These are phyloP conservation scores for Kazachstania viticola DNA, from an alignment of 805 yeast genomes.

Conservation along the genomic window DNA sequence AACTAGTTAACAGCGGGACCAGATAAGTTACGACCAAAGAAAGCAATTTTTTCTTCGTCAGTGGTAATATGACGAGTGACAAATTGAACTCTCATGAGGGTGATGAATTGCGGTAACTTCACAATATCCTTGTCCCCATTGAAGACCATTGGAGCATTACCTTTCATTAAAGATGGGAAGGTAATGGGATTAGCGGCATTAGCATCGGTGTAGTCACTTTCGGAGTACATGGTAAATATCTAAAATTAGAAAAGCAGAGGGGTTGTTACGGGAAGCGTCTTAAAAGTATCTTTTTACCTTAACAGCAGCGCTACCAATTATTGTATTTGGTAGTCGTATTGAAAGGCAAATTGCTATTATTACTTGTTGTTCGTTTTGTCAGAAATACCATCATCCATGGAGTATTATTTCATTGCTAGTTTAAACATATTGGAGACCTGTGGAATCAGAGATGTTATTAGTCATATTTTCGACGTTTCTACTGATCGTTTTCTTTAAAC, in stretches of 20 bases:
- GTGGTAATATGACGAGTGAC: neutral
- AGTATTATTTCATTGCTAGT: too few relatives aligned
- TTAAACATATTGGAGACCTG: too few relatives aligned
- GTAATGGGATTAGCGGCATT: neutral
- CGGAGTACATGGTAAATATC: neutral
- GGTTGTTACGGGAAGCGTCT: neutral
- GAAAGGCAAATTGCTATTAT: too few relatives aligned
- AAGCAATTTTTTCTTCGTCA: slow-evolving; percentile 1
- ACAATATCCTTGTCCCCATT: neutral
- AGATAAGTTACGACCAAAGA: slow-evolving; percentile 1
- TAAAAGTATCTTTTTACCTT: too few relatives aligned
- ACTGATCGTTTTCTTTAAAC: too few relatives aligned
- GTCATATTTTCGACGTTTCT: too few relatives aligned
- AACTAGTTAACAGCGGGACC: slow-evolving; percentile 1
- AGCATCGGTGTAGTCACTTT: neutral
- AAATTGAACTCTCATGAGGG: slow-evolving; percentile 1
- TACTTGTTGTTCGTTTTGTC: too few relatives aligned
- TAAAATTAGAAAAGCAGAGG: too few relatives aligned
- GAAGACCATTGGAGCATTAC: neutral
- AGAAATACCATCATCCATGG: too few relatives aligned
- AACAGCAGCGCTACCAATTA: too few relatives aligned
- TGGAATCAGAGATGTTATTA: too few relatives aligned
- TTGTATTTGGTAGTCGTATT: too few relatives aligned
- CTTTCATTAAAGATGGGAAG: neutral
- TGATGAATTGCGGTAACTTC: neutral